A percentile compares a stretch with the other conserved stretches of the same genome.
phyloP scores from a whole-genome alignment of 2,329 filamentous ascomycete species.

The Botrytis aclada region DNA sequence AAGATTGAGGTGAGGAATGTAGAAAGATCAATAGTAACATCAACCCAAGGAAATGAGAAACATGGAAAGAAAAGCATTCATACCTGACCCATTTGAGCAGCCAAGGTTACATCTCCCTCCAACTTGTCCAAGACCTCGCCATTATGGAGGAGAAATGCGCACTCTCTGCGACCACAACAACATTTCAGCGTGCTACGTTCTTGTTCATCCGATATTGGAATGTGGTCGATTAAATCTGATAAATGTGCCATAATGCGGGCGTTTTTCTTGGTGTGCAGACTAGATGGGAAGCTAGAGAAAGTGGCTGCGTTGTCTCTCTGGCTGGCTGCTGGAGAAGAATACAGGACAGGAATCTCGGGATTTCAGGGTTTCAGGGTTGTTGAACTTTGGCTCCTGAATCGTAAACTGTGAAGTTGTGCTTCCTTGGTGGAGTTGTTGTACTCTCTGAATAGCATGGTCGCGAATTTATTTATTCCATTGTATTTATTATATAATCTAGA shows the following conservation, averaged over 20 bases:
- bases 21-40: constrained; percentile 19
- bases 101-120: constrained; percentile 83
- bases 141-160: constrained; percentile 78
- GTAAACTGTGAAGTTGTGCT: neutral
- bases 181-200: constrained; percentile 48
- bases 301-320: constrained; percentile 7
- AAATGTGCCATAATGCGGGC: constrained; percentile 9
- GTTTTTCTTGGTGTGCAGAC: constrained; percentile 5
- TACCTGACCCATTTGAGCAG: constrained; percentile 90
- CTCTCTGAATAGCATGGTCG: neutral
- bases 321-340: neutral
- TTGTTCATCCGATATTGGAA: constrained; percentile 26
- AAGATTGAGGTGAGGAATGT: constrained; percentile 5
- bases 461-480: constrained; percentile 4
- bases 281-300: neutral
- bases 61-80: constrained; percentile 42
- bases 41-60: constrained; percentile 18
- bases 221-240: constrained; percentile 24
- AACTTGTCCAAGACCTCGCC: constrained; percentile 72
- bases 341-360: neutral
- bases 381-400: neutral
- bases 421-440: constrained; percentile 9
- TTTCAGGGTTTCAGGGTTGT: constrained; percentile 1
- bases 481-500: neutral
- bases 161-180: constrained; percentile 82